phyloP scores from a whole-genome alignment of 179 eudicot species.

The Carnegiea gigantea region DNA sequence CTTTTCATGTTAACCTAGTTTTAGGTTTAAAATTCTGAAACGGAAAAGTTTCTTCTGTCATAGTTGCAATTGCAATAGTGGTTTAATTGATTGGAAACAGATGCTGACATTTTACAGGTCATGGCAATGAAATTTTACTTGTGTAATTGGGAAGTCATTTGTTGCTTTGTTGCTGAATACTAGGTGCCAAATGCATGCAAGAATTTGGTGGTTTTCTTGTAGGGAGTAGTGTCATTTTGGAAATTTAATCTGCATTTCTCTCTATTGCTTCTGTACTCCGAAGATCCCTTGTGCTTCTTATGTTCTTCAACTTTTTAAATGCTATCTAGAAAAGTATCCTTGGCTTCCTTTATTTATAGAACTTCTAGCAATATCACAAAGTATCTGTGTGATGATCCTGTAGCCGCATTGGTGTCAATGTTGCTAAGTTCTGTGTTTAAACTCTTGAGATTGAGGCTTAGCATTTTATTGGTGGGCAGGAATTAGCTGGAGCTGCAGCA shows the following conservation, averaged over 20 bases:
- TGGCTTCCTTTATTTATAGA: background rate
- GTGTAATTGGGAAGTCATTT: background rate
- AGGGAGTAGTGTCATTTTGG: background rate
- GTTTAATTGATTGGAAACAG: background rate
- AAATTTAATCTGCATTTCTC: background rate
- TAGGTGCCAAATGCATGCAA: too few relatives aligned
- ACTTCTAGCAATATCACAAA: background rate
- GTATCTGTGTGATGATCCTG: background rate
- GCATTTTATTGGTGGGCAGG: constrained; percentile 41
- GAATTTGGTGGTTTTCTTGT: too few relatives aligned
- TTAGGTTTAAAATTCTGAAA: background rate
- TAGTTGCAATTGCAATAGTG: background rate
- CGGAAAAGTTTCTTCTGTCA: background rate
- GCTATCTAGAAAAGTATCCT: background rate
- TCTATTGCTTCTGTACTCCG: background rate
- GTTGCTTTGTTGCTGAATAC: too few relatives aligned
- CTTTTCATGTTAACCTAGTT: background rate
- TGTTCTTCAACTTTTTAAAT: too few relatives aligned
- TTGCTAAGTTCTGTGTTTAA: background rate
- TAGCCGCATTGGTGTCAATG: background rate
- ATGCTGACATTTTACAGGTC: background rate
- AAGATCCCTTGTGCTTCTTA: background rate
- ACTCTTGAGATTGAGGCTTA: background rate
- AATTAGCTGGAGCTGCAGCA: constrained; percentile 71
- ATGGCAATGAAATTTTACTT: background rate